Percentiles rank a stretch among this genome's conserved stretches.
Conservation (phyloP, 106 monocot genomes). For the Apostasia shenzhenica region DNA sequence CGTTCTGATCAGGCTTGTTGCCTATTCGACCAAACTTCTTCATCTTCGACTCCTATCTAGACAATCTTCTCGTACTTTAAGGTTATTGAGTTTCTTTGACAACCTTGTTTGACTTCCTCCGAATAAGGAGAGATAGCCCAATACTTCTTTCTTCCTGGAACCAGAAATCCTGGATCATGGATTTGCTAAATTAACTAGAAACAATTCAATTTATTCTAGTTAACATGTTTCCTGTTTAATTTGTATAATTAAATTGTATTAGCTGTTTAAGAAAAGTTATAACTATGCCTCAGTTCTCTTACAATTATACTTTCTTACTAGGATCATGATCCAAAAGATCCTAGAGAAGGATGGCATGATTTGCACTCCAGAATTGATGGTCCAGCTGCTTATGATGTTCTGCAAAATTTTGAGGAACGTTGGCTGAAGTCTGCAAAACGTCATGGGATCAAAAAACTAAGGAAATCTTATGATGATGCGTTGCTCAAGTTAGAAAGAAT, state of each 20-base stretch:
- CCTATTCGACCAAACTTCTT: too few relatives aligned
- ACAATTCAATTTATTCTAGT: not conserved
- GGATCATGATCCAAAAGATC: constrained; percentile 49
- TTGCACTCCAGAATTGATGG: constrained; percentile 87
- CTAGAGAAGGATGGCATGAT: constrained; percentile 98
- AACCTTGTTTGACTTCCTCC: too few relatives aligned
- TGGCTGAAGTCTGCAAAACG: constrained; percentile 79
- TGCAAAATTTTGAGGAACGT: constrained; percentile 85
- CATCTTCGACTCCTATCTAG: too few relatives aligned
- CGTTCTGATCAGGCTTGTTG: too few relatives aligned
- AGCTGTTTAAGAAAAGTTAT: not conserved
- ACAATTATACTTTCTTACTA: constrained; percentile 14
- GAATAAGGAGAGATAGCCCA: too few relatives aligned
- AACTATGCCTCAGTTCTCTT: not conserved
- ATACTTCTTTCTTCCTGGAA: too few relatives aligned
- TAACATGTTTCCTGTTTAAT: not conserved
- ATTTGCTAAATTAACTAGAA: not conserved
- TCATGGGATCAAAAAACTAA: constrained; percentile 61
- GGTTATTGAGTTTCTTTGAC: too few relatives aligned
- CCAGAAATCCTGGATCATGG: not conserved
- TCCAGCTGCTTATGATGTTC: constrained; percentile 87
- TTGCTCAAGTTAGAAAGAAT: constrained; percentile 62
- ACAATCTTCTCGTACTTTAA: too few relatives aligned
- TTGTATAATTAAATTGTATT: not conserved
- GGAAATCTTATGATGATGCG: constrained; percentile 55